These are phyloP conservation scores for Aspergillus nomiae DNA, from an alignment of 2,329 filamentous ascomycete genomes.

Conservation along the genomic window DNA sequence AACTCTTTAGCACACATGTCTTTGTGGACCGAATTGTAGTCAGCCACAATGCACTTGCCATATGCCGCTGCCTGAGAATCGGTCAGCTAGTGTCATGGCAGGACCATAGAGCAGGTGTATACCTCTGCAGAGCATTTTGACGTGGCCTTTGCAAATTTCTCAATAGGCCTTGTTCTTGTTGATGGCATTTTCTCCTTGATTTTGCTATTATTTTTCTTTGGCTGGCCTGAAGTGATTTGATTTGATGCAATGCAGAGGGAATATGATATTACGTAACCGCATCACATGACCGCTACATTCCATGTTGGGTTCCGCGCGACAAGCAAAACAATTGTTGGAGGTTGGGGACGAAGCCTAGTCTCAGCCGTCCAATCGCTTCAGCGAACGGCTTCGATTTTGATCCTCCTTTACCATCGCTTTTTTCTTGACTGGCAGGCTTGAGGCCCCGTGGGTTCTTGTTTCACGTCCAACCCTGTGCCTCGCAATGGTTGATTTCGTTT, in stretches of 20 bases:
- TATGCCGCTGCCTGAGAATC: slow-evolving; percentile 72
- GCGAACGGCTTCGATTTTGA: slow-evolving; percentile 4
- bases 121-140: slow-evolving; percentile 69
- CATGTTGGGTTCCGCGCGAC: slow-evolving; percentile 22
- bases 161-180: slow-evolving; percentile 62
- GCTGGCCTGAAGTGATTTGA: neutral
- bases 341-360: slow-evolving; percentile 10
- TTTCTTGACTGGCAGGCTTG: slow-evolving; percentile 6
- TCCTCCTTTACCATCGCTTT: neutral
- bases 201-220: neutral
- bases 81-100: slow-evolving; percentile 16
- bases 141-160: slow-evolving; percentile 67
- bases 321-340: slow-evolving; percentile 17
- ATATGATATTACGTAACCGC: slow-evolving; percentile 18
- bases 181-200: slow-evolving; percentile 40
- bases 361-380: slow-evolving; percentile 4
- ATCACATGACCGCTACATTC: slow-evolving; percentile 17
- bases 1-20: slow-evolving; percentile 90
- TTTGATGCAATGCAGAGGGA: neutral
- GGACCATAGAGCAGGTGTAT: slow-evolving; percentile 19
- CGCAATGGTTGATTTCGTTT: slow-evolving; percentile 43
- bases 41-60: slow-evolving; percentile 85
- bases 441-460: slow-evolving; percentile 7
- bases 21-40: slow-evolving; percentile 88
- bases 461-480: slow-evolving; percentile 21